Percentiles rank a stretch among this genome's conserved stretches.
These are phyloP conservation scores for Candida adriatica DNA, from an alignment of 805 yeast species.

Conservation along the genomic window DNA sequence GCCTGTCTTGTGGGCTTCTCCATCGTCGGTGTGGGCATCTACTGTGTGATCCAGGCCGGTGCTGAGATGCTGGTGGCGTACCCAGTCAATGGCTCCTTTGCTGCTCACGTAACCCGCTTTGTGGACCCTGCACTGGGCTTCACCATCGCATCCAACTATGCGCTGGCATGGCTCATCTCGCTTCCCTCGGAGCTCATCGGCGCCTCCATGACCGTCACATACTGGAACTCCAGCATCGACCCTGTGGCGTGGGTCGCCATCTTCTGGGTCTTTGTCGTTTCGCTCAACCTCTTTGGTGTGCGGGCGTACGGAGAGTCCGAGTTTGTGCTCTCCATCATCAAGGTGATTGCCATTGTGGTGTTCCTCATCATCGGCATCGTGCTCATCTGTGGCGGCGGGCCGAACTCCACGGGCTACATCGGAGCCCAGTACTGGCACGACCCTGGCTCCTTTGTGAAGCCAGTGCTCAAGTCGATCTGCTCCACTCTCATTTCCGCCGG, in stretches of 20 bases:
- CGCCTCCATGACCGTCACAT: constrained; percentile 47
- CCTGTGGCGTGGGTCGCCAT: constrained; percentile 58
- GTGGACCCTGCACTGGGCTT: constrained; percentile 52
- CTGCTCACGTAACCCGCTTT: constrained; percentile 42
- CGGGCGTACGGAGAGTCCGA: constrained; percentile 51
- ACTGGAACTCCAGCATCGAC: constrained; percentile 42
- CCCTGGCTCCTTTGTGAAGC: constrained; percentile 49
- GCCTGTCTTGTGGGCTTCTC: constrained; percentile 53
- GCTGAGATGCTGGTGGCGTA: constrained; percentile 48
- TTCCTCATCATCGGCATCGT: constrained; percentile 46
- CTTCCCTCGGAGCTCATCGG: constrained; percentile 58
- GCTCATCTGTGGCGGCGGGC: constrained; percentile 40
- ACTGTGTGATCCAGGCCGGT: constrained; percentile 52
- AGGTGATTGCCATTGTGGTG: constrained; percentile 37
- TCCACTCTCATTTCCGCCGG: constrained; percentile 74
- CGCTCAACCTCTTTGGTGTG: constrained; percentile 46
- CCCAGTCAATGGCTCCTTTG: constrained; percentile 49
- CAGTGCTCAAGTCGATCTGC: constrained; percentile 62
- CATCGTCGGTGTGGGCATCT: constrained; percentile 51
- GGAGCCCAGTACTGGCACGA: constrained; percentile 39
- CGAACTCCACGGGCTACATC: constrained; percentile 33
- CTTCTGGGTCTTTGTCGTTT: constrained; percentile 40
- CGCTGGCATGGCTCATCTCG: constrained; percentile 48
- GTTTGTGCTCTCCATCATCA: constrained; percentile 37
- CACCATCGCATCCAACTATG: constrained; percentile 46